Evolutionary conservation across 148 eudicot species (phyloP), one percentile per base, ranked within the genome.

Genomic region (Vaccinium myrtillus): DNA sequence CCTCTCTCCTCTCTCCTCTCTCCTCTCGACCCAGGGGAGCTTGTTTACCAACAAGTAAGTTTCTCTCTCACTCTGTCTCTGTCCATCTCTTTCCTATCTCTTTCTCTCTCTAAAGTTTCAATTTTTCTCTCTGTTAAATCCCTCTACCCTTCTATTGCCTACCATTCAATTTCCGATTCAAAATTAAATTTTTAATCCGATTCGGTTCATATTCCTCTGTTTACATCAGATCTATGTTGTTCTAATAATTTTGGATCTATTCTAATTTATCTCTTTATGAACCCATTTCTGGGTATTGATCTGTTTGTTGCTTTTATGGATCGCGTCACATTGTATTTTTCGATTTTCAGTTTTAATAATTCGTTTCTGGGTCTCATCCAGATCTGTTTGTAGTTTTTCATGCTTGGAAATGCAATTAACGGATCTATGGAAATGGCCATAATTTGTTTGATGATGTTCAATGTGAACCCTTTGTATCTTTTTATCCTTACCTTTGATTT

Each of bases 21-120:
- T 55, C 36, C 67, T 61, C 88, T 79, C 88, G 84, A 81, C 74
- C 87, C 89, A 75, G 85, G 88, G 81, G 85, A 77, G 83, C 87
- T 67, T 86, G 89, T 88, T 88, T 90, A 77, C 89, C 90, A 84
- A 86, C 90, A 85, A 85, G 92, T 90, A 86, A 86, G 90, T 90
- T 90, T 88, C 71, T 87, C 78, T 83, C 85, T 84, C 73, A 79
- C 59, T 79, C 74, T 79, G 84, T 82, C 84, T 86, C 73, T 83
- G 85, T 88, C 83, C 81, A 25, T 67, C 36, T 67, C 15, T 65
- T 59, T 59, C 78, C 71, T 86, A 75, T 79, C 51, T 84, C 48
- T 78, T 67, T 50, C 53, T 78, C 77, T 70, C 83, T 82, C 80
- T 61, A 56, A 53, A 53, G 16, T 81, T 87, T 6, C 61, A 75